Conservation (phyloP, 2,329 filamentous ascomycete species). For the Exophiala bonariae region DNA sequence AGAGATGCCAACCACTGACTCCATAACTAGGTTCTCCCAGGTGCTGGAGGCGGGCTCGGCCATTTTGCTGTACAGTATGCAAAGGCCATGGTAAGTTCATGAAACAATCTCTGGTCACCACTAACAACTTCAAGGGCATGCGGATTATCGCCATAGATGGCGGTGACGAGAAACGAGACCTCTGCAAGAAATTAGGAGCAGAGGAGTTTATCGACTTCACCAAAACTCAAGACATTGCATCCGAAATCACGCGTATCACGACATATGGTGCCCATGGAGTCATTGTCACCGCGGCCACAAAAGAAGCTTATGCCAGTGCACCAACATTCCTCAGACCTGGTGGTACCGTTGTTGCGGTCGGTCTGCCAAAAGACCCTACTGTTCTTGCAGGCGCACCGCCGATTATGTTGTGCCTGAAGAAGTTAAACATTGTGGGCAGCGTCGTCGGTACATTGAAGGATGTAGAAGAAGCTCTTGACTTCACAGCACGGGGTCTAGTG, state of each 20-base stretch:
- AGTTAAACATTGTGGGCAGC: conserved; percentile 44
- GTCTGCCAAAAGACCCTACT: conserved; percentile 34
- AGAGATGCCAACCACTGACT: conserved; percentile 1
- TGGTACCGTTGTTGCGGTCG: conserved; percentile 40
- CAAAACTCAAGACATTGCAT: conserved; percentile 34
- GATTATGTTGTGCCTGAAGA: conserved; percentile 39
- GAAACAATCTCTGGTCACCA: neutral
- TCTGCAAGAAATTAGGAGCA: conserved; percentile 39
- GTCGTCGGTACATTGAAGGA: conserved; percentile 46
- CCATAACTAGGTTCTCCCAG: conserved; percentile 22
- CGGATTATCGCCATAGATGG: conserved; percentile 42
- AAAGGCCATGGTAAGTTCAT: conserved; percentile 29
- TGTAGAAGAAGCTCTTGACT: conserved; percentile 47
- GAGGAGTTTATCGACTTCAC: conserved; percentile 40
- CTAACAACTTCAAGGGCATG: conserved; percentile 29
- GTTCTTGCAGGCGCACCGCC: conserved; percentile 41
- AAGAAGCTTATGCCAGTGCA: conserved; percentile 37
- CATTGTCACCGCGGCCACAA: conserved; percentile 38
- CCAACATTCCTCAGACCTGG: conserved; percentile 35
- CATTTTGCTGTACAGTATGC: conserved; percentile 36
- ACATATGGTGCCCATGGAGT: conserved; percentile 40
- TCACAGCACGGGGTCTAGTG: conserved; percentile 44
- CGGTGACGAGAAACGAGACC: conserved; percentile 36
- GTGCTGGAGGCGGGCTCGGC: conserved; percentile 34
- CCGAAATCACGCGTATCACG: conserved; percentile 37